Evolutionary conservation across 371 early-diverging fungal genomes (phyloP).

Genomic region (Mucor lusitanicus): DNA sequence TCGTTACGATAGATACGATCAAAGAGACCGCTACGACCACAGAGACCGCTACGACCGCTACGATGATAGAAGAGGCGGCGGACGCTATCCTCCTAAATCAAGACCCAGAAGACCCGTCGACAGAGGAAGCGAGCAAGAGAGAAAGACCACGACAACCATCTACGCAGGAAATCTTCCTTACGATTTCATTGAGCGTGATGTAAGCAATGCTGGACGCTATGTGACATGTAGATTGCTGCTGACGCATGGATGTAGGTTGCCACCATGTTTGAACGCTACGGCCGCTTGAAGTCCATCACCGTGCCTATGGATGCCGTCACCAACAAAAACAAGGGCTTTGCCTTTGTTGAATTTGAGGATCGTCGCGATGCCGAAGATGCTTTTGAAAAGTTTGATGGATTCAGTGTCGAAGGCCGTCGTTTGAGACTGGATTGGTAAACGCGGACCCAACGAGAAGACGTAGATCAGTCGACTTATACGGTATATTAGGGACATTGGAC

Average conservation of each 20-base stretch:
- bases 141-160: constrained; percentile 63
- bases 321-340: constrained; percentile 80
- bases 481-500: constrained; percentile 62
- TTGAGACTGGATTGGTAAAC: constrained; percentile 75
- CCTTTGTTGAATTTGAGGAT: constrained; percentile 78
- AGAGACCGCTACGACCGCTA: constrained; percentile 35
- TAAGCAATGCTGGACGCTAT: constrained; percentile 13
- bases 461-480: not conserved
- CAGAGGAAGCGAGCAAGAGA: constrained; percentile 71
- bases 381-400: constrained; percentile 71
- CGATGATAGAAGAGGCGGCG: constrained; percentile 29
- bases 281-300: constrained; percentile 64
- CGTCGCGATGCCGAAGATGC: constrained; percentile 80
- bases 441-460: not conserved
- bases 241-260: constrained; percentile 32
- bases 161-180: constrained; percentile 87
- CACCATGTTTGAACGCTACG: constrained; percentile 76
- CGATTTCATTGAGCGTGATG: constrained; percentile 69
- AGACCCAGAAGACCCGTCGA: constrained; percentile 62
- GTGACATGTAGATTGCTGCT: not conserved
- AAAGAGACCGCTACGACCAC: constrained; percentile 35
- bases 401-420: constrained; percentile 72
- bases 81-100: constrained; percentile 49
- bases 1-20: constrained; percentile 40
- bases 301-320: constrained; percentile 74